phyloP scores from a whole-genome alignment of 2,329 filamentous ascomycete genomes.

The Byssoonygena ceratinophila region DNA sequence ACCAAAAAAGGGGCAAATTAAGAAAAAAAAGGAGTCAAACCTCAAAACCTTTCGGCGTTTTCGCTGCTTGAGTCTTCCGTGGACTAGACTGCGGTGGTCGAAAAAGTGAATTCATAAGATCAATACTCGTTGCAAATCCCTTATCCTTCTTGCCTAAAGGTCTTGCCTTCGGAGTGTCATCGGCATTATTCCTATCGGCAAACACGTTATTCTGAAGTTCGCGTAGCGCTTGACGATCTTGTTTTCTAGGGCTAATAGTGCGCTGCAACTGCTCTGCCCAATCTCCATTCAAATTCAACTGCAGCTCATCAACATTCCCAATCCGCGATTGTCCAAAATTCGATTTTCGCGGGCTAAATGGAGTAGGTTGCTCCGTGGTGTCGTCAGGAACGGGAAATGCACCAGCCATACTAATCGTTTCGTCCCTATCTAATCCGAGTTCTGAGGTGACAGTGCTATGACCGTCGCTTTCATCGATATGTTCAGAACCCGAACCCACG shows the following conservation, averaged over 20 bases:
- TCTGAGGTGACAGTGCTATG: slow-evolving; percentile 42
- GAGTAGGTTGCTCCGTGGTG: slow-evolving; percentile 62
- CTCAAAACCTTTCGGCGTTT: slow-evolving; percentile 67
- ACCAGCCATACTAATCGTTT: slow-evolving; percentile 75
- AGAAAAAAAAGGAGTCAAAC: slow-evolving; percentile 56
- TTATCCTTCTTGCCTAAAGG: slow-evolving; percentile 31
- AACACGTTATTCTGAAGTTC: slow-evolving; percentile 54
- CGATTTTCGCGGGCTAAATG: slow-evolving; percentile 28
- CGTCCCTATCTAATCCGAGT: slow-evolving; percentile 51
- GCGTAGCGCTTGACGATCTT: slow-evolving; percentile 64
- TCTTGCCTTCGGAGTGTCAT: slow-evolving; percentile 24
- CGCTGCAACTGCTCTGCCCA: slow-evolving; percentile 92
- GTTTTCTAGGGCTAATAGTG: slow-evolving; percentile 87
- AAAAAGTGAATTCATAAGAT: slow-evolving; percentile 91
- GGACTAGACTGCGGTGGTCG: slow-evolving; percentile 55
- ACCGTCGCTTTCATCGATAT: slow-evolving; percentile 12
- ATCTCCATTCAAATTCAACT: slow-evolving; percentile 57
- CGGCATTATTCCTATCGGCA: slow-evolving; percentile 34
- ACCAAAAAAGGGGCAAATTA: slow-evolving; percentile 39
- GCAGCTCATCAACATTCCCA: slow-evolving; percentile 34
- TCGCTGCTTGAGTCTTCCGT: slow-evolving; percentile 46
- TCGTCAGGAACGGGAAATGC: slow-evolving; percentile 63
- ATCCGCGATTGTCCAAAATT: slow-evolving; percentile 13
- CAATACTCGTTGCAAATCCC: slow-evolving; percentile 78
- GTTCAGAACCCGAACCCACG: slow-evolving; percentile 63